Evolutionary conservation across 352 stramenopile genomes (phyloP).

Genomic region (Phytophthora litchii): DNA sequence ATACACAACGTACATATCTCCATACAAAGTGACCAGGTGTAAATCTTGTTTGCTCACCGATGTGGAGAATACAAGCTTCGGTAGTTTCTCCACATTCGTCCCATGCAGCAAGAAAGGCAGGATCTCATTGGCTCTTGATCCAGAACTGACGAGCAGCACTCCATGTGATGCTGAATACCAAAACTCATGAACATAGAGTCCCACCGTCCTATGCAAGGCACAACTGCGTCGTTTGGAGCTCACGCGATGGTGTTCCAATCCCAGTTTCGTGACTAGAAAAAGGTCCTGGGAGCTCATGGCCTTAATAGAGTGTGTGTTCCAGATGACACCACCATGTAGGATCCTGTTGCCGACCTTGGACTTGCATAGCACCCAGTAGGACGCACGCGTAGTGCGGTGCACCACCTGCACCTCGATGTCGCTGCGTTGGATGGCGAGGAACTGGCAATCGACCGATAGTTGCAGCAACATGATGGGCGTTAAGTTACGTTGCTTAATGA

Average conservation of each 20-base stretch:
- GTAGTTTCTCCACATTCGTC: conserved; percentile 65
- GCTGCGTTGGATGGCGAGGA: conserved; percentile 78
- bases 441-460: conserved; percentile 71
- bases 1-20: conserved; percentile 69
- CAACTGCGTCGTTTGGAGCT: conserved; percentile 63
- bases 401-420: conserved; percentile 86
- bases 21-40: conserved; percentile 73
- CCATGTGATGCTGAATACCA: conserved; percentile 72
- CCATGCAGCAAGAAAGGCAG: conserved; percentile 72
- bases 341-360: conserved; percentile 70
- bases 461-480: conserved; percentile 43
- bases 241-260: conserved; percentile 79
- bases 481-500: neutral
- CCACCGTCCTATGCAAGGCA: conserved; percentile 60
- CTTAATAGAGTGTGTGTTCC: conserved; percentile 60
- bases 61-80: conserved; percentile 73
- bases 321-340: conserved; percentile 60
- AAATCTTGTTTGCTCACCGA: conserved; percentile 58
- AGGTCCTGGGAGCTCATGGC: conserved; percentile 68
- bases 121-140: conserved; percentile 78
- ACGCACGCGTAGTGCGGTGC: conserved; percentile 44
- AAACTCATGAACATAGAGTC: conserved; percentile 68
- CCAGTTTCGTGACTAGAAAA: conserved; percentile 74
- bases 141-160: conserved; percentile 73
- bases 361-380: conserved; percentile 77